Conservation (phyloP, 441 rosid genomes). For the Adansonia grandidieri region DNA sequence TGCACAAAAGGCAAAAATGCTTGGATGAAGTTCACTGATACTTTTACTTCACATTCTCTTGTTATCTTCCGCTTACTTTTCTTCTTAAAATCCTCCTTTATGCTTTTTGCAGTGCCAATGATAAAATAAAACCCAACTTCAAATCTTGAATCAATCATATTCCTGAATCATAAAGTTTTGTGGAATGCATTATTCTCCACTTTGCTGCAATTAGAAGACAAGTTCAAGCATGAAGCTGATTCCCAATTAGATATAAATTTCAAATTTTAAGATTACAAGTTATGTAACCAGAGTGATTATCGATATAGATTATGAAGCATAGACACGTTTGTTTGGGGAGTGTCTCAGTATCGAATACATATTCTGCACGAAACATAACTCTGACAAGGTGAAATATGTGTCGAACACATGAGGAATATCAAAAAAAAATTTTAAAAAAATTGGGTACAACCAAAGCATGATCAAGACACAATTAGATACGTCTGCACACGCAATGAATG, state of each 20-base stretch:
- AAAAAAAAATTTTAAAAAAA: too few species aligned
- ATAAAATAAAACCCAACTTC: slow-evolving; percentile 19
- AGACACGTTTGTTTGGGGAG: too few species aligned
- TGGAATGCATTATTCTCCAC: not conserved
- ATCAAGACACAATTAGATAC: too few species aligned
- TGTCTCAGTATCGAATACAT: too few species aligned
- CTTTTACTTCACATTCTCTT: slow-evolving; percentile 13
- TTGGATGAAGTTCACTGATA: not conserved
- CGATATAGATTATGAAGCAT: too few species aligned
- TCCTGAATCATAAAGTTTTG: not conserved
- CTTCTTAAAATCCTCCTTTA: not conserved
- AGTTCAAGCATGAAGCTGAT: slow-evolving; percentile 9
- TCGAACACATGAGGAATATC: too few species aligned
- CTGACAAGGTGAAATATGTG: too few species aligned
- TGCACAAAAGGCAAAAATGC: slow-evolving; percentile 26
- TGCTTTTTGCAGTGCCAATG: slow-evolving; percentile 18
- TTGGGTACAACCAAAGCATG: too few species aligned
- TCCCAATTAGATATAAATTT: not conserved
- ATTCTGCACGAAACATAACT: too few species aligned
- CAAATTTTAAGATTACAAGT: too few species aligned
- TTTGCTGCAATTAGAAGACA: not conserved
- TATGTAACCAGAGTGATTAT: too few species aligned
- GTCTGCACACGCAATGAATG: too few species aligned
- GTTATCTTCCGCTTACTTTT: slow-evolving; percentile 19
- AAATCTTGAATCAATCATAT: not conserved